Evolutionary conservation across 1,284 basidiomycete species (phyloP), one percentile per base, ranked within the genome.

Genomic region (Irpex rosettiformis): DNA sequence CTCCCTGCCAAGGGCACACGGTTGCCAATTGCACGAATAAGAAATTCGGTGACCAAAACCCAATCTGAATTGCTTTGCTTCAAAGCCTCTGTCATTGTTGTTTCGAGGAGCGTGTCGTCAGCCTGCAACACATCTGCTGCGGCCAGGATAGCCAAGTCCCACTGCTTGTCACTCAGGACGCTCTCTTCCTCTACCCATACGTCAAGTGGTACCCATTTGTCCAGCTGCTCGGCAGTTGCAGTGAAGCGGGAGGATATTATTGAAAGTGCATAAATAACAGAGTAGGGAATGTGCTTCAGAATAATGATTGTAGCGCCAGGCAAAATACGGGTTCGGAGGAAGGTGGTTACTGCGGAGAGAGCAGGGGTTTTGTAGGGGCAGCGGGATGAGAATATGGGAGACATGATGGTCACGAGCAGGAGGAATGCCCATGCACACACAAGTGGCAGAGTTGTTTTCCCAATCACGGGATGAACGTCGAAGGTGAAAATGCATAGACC

Each of bases 401-500:
- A 37, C 16, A 37, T 16, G 30, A 16, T 37, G 10, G 16, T 16
- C 16, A 16, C 30, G 16, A 37, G 10, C 10, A 37, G 16, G 30
- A 37, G 30, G 30, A 37, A 37, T 37, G 24, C 48, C 48, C 48
- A 51, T 25, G 24, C 48, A 22, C 24, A 2, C 1, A 51, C 48
- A 3, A 51, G 47, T 8, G 47, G 33, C 5, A 53, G 25, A 33
- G 54, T 47, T 18, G 54, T 49, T 1, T 40, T 6, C 3, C 52
- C 30, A 1, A 62, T 57, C 24, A 51, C 18, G n/a, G 21, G 13
- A 48, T 58, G 54, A 22, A 64, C 21, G 4, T 54, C 33, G 43
- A 43, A 53, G 3, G 61, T 54, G 18, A 64, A 52, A 10, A 57
- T 42, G 6, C 61, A 57, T 2, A 64, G 52, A 21, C 64, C 64